Base-by-base conservation (phyloP, 192 early-diverging fungal genomes). In the Thoreauomyces humboldtii region DNA sequence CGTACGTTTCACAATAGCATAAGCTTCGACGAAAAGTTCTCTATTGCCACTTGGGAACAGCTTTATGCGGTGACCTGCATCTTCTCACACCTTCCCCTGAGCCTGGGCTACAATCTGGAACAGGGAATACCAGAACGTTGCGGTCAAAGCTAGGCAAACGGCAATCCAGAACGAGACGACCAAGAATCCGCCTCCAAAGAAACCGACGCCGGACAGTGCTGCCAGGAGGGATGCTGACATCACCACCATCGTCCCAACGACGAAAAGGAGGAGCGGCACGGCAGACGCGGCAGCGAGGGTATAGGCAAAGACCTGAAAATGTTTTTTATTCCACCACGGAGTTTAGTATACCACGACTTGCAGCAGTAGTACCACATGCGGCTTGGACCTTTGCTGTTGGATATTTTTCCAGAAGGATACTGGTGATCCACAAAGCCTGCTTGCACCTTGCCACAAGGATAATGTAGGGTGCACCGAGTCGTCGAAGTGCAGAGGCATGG, bases 251-350 rank as follows among this genome's bases (percentile, higher is more conserved):
- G 55, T 37, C 2, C 19, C 27, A 25, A 57, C n/a, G 34, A 57
- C 15, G 27, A 57, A 57, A 9, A 37, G 4, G 33, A 15, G 22
- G 34, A 57, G 17, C 4, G 55, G 55, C 19, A 57, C 35, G 4
- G 27, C 15, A n/a, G 55, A 31, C 2, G 55, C 55, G 1, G 19
- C 15, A 22, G 17, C 31, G 59, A 61, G 43, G 42, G 59, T 61
- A 28, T 61, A 61, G 12, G 32, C 59, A 47, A 61, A 44, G 44
- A 61, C 59, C 59, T 61, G 58, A 7, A 34, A 31, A 57, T 12
- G 38, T 41, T 41, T 17, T 41, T 41, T 41, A 41, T 46, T 46
- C 14, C 44, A 22, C 38, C n/a, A n/a, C n/a, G n/a, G n/a, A n/a
- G n/a, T n/a, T n/a, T n/a, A n/a, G n/a, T n/a, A n/a, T n/a, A n/a